Evolutionary conservation across 1,284 basidiomycete genomes (phyloP), one percentile per base, ranked within the genome.

Genomic region (Dichomitus squalens): DNA sequence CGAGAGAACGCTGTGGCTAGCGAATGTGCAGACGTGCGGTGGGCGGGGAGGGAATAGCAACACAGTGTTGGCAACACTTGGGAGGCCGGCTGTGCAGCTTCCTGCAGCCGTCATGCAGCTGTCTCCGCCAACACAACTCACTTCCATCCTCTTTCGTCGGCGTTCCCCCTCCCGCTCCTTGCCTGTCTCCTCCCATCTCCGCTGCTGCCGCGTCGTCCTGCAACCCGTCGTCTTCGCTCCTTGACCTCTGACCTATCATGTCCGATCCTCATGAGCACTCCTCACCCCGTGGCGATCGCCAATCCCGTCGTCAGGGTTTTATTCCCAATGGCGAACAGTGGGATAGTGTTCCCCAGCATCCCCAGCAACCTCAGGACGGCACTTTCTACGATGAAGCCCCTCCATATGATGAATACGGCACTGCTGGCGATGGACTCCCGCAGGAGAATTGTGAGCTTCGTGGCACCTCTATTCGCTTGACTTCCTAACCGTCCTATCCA

Each of bases 391-490:
- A 59, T 29, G 54, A 53, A 1, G 46, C 25, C 4, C 44, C 58
- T n/a, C 51, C 49, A 7, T 57, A 60, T 25, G 58, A 52, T 5
- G 53, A 58, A 7, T 44, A 33, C 47, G 20, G 44, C 3, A 16
- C 12, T 44, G 41, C 6, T 20, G 59, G 40, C 29, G 27, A 47
- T 29, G 38, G 39, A 20, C 40, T 57, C 33, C 56, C 52, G 27
- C 58, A 57, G 41, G 51, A 62, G 49, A 44, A 61, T 53, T 49
- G 66, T 67, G 66, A 67, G 66, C 59, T 53, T 31, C 35, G 41
- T 40, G 54, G 43, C 46, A 33, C 55, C 31, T 52, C 39, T 14
- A 11, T 21, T 49, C 21, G 11, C 52, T 18, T 14, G 51, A 29
- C 48, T 27, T 59, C 53, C 60, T 58, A 39, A 60, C 39, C 18